These are phyloP conservation scores for Datisca glomerata DNA, from an alignment of 306 rosid species.

Conservation along the genomic window DNA sequence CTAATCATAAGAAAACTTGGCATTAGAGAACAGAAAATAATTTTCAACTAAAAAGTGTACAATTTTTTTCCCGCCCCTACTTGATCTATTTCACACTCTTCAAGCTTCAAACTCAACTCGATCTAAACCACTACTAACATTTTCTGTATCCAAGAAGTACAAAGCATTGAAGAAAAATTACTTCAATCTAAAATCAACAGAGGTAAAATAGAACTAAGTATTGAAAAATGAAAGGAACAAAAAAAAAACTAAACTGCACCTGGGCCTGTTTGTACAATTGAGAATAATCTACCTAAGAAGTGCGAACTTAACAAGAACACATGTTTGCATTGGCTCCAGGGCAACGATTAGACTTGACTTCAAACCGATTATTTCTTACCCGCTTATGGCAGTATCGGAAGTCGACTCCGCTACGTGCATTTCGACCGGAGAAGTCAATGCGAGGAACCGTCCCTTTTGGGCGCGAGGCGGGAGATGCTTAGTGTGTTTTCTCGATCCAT, in stretches of 20 bases:
- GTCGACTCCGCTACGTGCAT: constrained; percentile 36
- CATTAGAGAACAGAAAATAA: too few species aligned
- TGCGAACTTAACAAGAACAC: background rate
- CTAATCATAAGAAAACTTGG: too few species aligned
- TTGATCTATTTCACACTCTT: background rate
- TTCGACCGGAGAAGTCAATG: constrained; percentile 42
- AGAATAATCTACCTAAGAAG: background rate
- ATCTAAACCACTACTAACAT: background rate
- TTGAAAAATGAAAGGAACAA: background rate
- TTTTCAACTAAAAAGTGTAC: too few species aligned
- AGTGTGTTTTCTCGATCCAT: constrained; percentile 55
- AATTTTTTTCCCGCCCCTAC: too few species aligned
- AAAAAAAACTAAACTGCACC: background rate
- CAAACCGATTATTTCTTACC: too few species aligned
- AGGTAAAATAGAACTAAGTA: background rate
- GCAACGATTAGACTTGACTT: too few species aligned
- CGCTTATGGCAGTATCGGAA: constrained; percentile 35
- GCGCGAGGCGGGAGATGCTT: constrained; percentile 94
- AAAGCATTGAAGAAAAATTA: background rate
- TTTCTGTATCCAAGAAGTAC: background rate
- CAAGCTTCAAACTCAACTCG: background rate
- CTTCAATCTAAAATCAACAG: background rate
- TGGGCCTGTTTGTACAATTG: background rate
- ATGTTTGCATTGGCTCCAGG: constrained; percentile 1
- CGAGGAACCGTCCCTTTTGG: constrained; percentile 52